Conservation (phyloP, 1,139 yeast genomes). For the Casaregolazyma lundiana region DNA sequence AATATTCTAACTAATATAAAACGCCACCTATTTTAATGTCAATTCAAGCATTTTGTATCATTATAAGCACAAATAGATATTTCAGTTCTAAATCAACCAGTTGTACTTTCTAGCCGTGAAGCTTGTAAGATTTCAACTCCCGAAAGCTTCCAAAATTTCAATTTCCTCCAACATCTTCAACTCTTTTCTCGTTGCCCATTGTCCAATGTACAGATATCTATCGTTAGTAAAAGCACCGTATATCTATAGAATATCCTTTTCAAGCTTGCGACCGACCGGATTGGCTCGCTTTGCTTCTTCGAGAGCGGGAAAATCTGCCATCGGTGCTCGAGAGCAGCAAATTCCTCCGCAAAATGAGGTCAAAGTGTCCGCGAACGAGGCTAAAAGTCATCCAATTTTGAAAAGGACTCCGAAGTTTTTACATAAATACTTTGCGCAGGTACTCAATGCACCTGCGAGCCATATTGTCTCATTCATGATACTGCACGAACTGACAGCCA, state of each 20-base stretch:
- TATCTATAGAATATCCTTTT: not conserved
- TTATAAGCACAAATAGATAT: no score
- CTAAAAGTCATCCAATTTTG: slow-evolving; percentile 7
- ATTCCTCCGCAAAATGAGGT: not conserved
- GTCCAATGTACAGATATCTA: not conserved
- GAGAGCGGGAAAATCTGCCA: not conserved
- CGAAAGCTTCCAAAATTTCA: no score
- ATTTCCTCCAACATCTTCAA: not conserved
- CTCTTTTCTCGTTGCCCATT: not conserved
- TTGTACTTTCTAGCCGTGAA: no score
- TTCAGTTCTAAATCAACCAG: no score
- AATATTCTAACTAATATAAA: no score
- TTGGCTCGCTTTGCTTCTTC: not conserved
- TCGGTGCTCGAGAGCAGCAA: not conserved
- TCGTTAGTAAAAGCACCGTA: not conserved
- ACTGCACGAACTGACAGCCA: slow-evolving; percentile 82
- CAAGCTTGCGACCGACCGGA: not conserved
- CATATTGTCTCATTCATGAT: slow-evolving; percentile 70
- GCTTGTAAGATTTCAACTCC: no score
- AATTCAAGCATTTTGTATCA: no score
- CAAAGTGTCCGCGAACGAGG: not conserved
- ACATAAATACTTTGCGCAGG: slow-evolving; percentile 46
- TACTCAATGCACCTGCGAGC: slow-evolving; percentile 59
- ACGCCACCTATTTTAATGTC: no score
- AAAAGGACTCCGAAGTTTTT: slow-evolving; percentile 42